Evolutionary conservation across 352 stramenopile species (phyloP), one percentile per base, ranked within the genome.

Genomic region (Globisporangium okanoganense): DNA sequence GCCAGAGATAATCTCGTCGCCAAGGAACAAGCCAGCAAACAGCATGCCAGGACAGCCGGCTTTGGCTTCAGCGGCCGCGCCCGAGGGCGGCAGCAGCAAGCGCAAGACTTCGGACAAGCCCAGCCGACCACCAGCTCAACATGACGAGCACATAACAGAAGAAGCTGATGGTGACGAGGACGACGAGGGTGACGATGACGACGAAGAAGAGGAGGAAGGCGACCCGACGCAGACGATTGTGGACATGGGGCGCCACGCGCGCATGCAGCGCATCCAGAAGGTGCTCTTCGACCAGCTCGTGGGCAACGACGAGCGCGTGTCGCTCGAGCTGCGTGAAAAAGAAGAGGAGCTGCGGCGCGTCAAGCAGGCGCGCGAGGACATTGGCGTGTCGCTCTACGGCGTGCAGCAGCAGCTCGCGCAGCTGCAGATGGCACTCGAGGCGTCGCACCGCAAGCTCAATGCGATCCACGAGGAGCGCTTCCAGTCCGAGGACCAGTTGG

Each of bases 351-450:
- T 92, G 3, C 73, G 75, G 41, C 77, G 82, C 9, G 68, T 82
- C 40, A 91, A 89, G 64, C 66, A 79, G 49, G 64, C 74, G 40
- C 85, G 94, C 20, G 94, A 98, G 69, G 79, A 95, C 61, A 73
- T 96, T 5, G 94, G 93, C 59, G 92, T 98, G 45, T 74, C 94
- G 55, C 73, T 99, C 27, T 98, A 99, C 62, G 88, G 90, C 18
- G 79, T 98, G 56, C 95, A 99, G 65, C 94, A 98, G 64, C 95
- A 98, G 64, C 82, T 99, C 5, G 92, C 94, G 18, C 78, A 91
- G 58, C 75, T 98, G 10, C 95, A 99, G 58, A 78, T 97, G 40
- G 75, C 78, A 45, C 78, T 99, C 2, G 90, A 98, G 52, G 65
- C 66, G n/a, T 84, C 81, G 5, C 87, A 96, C 44, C 77, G 80